phyloP scores from a whole-genome alignment of 108 stramenopile species.

The Thalassiosira profunda region DNA sequence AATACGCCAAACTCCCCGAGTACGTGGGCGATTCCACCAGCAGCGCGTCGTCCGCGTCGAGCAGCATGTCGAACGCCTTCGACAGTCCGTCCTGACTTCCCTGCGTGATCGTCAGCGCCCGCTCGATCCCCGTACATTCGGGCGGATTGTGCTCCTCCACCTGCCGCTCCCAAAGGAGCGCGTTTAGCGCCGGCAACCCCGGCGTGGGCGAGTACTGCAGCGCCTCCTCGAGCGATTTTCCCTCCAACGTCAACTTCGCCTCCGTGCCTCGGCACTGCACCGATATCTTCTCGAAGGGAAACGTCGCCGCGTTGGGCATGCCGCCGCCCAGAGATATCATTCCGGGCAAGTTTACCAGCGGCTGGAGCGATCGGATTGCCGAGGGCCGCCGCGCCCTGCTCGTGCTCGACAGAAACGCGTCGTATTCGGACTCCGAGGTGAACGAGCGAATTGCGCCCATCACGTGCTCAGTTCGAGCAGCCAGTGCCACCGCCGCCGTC shows the following conservation, averaged over 20 bases:
- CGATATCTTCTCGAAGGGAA: too few species aligned
- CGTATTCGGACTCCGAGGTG: constrained; percentile 11
- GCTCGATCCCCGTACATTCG: not conserved
- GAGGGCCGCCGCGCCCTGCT: constrained; percentile 4
- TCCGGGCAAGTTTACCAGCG: constrained; percentile 21
- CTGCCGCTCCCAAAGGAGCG: constrained; percentile 29
- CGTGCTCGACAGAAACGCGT: constrained; percentile 4
- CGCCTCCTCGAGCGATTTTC: constrained; percentile 9
- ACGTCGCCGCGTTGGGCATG: constrained; percentile 43
- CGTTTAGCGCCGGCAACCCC: constrained; percentile 32
- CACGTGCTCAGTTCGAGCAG: too few species aligned
- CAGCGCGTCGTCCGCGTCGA: constrained; percentile 31
- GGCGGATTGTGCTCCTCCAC: constrained; percentile 15
- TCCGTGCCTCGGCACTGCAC: too few species aligned
- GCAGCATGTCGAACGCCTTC: constrained; percentile 49
- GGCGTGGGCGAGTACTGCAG: constrained; percentile 49
- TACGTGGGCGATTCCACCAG: constrained; percentile 49
- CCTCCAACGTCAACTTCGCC: constrained; percentile 6
- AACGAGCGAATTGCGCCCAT: too few species aligned
- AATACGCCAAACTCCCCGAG: constrained; percentile 44
- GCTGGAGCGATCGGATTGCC: constrained; percentile 40
- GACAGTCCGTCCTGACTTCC: constrained; percentile 48
- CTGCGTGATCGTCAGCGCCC: constrained; percentile 21
- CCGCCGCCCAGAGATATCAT: constrained; percentile 54
- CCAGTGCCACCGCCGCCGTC: too few species aligned